Evolutionary conservation across 306 rosid genomes (phyloP).

Genomic region (Senna siamea): DNA sequence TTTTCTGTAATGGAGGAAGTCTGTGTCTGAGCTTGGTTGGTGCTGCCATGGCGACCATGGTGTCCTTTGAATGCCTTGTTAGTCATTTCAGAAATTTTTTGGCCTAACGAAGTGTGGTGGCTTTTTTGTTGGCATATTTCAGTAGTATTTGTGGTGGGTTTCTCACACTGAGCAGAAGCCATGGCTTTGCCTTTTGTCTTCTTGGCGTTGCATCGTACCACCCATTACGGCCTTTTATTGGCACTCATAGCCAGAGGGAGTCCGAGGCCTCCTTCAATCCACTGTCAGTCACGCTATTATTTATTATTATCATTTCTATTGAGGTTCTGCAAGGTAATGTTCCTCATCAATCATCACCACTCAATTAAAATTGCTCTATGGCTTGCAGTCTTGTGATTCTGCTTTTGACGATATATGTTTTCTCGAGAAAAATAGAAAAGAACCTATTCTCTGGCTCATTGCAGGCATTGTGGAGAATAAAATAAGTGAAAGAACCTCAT

Average conservation of each 20-base stretch:
- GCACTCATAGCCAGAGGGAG: conserved; percentile 3
- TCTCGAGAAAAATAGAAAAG: conserved; percentile 18
- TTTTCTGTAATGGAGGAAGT: conserved; percentile 37
- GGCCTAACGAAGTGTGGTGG: conserved; percentile 49
- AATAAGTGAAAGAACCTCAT: conserved; percentile 30
- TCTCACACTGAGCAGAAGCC: conserved; percentile 55
- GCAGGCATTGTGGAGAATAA: conserved; percentile 23
- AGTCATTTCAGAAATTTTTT: conserved; percentile 46
- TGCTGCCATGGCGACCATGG: conserved; percentile 41
- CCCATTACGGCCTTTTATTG: conserved; percentile 40
- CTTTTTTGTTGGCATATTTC: conserved; percentile 46
- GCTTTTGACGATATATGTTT: conserved; percentile 31
- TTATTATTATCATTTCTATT: not conserved
- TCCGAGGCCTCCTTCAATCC: conserved; percentile 5
- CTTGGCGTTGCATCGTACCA: conserved; percentile 30
- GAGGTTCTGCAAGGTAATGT: not conserved
- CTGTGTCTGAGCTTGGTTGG: conserved; percentile 36
- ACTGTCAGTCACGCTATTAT: not conserved
- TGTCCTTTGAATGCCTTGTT: conserved; percentile 52
- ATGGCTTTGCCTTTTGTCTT: conserved; percentile 37
- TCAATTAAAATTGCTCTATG: not conserved
- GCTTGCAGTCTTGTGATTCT: conserved; percentile 1
- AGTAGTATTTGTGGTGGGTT: conserved; percentile 28
- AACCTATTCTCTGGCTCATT: conserved; percentile 43
- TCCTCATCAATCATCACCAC: not conserved